Evolutionary conservation across 805 yeast genomes (phyloP).

Genomic region (Lipomyces lipofer): DNA sequence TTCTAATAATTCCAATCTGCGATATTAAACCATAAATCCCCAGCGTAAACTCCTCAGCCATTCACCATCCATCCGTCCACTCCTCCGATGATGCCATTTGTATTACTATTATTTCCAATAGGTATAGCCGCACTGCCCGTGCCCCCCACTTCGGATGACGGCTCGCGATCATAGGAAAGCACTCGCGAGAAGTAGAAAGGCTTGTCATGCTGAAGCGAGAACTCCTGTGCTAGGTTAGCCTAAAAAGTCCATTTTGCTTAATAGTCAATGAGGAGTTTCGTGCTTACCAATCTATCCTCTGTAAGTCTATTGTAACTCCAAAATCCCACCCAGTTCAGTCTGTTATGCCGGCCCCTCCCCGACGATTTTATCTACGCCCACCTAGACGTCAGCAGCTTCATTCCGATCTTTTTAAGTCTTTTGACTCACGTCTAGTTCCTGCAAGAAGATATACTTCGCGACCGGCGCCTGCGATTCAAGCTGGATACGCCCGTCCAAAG

Average conservation of each 20-base stretch:
- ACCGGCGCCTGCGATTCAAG: conserved; percentile 30
- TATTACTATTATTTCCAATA: too few species aligned
- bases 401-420: conserved; percentile 62
- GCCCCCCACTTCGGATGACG: conserved; percentile 13
- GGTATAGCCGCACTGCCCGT: neutral
- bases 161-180: conserved; percentile 24
- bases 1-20: too few species aligned
- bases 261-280: too few species aligned
- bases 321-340: conserved; percentile 69
- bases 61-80: too few species aligned
- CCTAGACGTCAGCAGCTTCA: too few species aligned
- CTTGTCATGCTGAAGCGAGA: conserved; percentile 69
- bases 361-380: conserved; percentile 57
- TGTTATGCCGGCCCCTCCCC: conserved; percentile 65
- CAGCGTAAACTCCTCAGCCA: too few species aligned
- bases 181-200: conserved; percentile 66
- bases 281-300: conserved; percentile 50
- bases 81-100: too few species aligned
- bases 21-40: too few species aligned
- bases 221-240: conserved; percentile 33
- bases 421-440: conserved; percentile 40
- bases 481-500: conserved; percentile 25
- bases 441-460: conserved; percentile 23
- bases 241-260: neutral
- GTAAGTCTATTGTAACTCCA: conserved; percentile 58